Evolutionary conservation across 148 eudicot species (phyloP), one percentile per base, ranked within the genome.

Genomic region (Simmondsia chinensis): DNA sequence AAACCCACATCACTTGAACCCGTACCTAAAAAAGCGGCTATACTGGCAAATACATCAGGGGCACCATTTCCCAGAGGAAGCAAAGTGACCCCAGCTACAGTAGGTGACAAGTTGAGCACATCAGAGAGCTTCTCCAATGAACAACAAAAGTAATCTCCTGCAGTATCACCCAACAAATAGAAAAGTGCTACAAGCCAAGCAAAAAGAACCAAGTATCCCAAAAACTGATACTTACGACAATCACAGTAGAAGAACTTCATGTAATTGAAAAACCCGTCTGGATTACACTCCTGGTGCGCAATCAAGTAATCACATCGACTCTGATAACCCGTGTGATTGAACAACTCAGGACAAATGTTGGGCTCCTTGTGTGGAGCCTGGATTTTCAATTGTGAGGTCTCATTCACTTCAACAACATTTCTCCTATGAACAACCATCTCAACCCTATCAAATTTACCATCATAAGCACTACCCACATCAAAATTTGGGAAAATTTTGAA

Each of bases 21-120:
- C 10, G 43, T 51, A 4, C 91, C 78, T 33, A 59, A 20, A 27
- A 81, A 81, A 29, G 91, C 75, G 19, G 91, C 84, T 33, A 81
- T 66, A 44, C 91, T 75, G 21, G 85, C 71, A 46, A 82, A 82
- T 9, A 82, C 85, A 64, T 82, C 91, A 2, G 82, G 73, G 11
- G 91, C 91, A 14, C 91, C 85, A 38, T 77, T 82, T 24, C 91
- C 91, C 11, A 77, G 56, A 1, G 91, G 91, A 1, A 82, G 69
- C 35, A 82, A 28, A 21, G 85, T 56, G 23, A 77, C 85, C 9
- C 85, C 85, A n/a, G 85, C 82, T 16, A 77, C 63, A 29, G 85
- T 74, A 0, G 85, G 82, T 1, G 91, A 68, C 59, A 82, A 55
- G 20, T 67, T 74, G 15, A 75, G 53, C n/a, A 74, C 20, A 27